Conservation (phyloP, 1,284 basidiomycete genomes). For the Leccinum solheimii region DNA sequence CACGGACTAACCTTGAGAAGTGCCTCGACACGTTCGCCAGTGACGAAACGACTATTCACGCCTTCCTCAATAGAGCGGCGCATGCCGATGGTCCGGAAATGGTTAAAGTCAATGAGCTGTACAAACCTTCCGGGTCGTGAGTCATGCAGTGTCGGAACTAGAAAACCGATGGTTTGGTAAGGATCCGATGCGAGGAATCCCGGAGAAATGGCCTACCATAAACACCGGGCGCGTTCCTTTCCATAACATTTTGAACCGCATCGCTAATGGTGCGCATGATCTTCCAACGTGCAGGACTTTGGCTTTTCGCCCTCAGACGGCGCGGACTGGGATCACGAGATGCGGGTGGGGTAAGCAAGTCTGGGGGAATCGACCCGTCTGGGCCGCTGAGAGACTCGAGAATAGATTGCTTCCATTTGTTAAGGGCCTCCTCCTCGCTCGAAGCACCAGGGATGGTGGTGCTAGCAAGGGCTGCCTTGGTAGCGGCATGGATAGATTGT, state of each 20-base stretch:
- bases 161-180: constrained; percentile 2
- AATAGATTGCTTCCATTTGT: constrained; percentile 60
- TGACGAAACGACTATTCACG: constrained; percentile 89
- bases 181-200: constrained; percentile 1
- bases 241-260: constrained; percentile 68
- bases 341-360: constrained; percentile 70
- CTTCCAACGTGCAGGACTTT: constrained; percentile 79
- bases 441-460: constrained; percentile 34
- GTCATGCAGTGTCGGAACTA: constrained; percentile 73
- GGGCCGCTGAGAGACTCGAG: constrained; percentile 58
- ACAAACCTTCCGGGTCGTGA: constrained; percentile 76
- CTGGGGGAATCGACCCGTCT: constrained; percentile 67
- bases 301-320: constrained; percentile 69
- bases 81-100: constrained; percentile 94
- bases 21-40: constrained; percentile 80
- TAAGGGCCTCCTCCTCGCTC: constrained; percentile 44
- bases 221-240: constrained; percentile 60
- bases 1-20: constrained; percentile 66
- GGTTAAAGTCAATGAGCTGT: constrained; percentile 84
- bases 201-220: constrained; percentile 47
- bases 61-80: constrained; percentile 90
- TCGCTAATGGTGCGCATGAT: constrained; percentile 73
- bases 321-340: constrained; percentile 80
- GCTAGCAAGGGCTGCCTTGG: constrained; percentile 55
- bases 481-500: constrained; percentile 60